These are phyloP conservation scores for Zancudomyces culisetae DNA, from an alignment of 371 early-diverging fungal genomes.

Conservation along the genomic window DNA sequence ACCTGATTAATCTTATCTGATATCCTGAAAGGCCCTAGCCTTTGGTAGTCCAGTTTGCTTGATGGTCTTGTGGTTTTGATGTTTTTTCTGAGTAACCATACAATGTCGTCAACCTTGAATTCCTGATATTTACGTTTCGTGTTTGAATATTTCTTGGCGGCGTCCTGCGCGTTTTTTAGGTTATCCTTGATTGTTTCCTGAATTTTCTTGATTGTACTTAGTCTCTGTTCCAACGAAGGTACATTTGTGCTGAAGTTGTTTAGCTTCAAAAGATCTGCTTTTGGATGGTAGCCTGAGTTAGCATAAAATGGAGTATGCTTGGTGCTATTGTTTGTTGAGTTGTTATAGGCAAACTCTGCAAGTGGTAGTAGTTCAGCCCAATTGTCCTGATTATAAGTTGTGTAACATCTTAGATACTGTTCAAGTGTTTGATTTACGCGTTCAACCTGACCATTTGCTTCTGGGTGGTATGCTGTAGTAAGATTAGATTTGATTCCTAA, in stretches of 20 bases:
- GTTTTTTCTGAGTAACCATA: background rate
- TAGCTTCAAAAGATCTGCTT: background rate
- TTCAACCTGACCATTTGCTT: conserved; percentile 35
- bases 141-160: background rate
- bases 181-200: too few relatives aligned
- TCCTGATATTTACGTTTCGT: background rate
- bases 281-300: conserved; percentile 11
- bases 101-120: background rate
- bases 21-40: conserved; percentile 16
- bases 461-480: conserved; percentile 27
- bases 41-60: background rate
- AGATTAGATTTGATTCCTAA: conserved; percentile 16
- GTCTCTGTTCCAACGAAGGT: background rate
- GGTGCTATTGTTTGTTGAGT: conserved; percentile 15
- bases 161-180: background rate
- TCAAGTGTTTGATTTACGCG: conserved; percentile 27
- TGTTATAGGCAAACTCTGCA: conserved; percentile 33
- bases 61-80: conserved; percentile 1
- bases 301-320: conserved; percentile 15
- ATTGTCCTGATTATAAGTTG: conserved; percentile 23
- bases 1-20: conserved; percentile 6
- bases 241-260: background rate
- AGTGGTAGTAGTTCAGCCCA: conserved; percentile 27
- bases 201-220: background rate
- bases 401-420: conserved; percentile 26